Evolutionary conservation across 2,329 filamentous ascomycete genomes (phyloP).

Genomic region (Aspergillus sp.): DNA sequence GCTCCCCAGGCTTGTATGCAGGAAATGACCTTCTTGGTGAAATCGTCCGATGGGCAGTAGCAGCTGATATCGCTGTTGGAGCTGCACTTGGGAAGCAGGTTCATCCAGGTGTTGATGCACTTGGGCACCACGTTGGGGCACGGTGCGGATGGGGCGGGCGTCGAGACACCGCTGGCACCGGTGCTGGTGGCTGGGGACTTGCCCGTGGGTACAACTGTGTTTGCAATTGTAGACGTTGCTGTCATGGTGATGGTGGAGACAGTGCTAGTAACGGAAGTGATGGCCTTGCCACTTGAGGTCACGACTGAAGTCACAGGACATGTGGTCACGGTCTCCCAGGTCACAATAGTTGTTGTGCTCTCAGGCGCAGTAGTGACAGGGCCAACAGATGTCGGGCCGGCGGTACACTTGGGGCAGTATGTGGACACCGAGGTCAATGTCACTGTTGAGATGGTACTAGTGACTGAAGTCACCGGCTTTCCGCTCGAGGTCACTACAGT

Average conservation of each 20-base stretch:
- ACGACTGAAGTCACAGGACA: slow-evolving; percentile 36
- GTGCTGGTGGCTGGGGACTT: slow-evolving; percentile 1
- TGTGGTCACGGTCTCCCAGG: slow-evolving; percentile 34
- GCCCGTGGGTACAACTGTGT: slow-evolving; percentile 9
- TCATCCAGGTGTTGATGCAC: slow-evolving; percentile 91
- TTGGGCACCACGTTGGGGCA: slow-evolving; percentile 75
- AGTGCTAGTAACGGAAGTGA: slow-evolving; percentile 58
- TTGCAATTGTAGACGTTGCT: slow-evolving; percentile 25
- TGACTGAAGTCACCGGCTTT: slow-evolving; percentile 55
- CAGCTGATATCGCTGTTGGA: slow-evolving; percentile 81
- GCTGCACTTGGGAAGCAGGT: slow-evolving; percentile 67
- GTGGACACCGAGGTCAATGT: slow-evolving; percentile 34
- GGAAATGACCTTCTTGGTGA: slow-evolving; percentile 75
- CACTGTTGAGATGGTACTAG: slow-evolving; percentile 59
- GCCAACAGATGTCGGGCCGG: slow-evolving; percentile 16
- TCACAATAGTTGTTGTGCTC: slow-evolving; percentile 25
- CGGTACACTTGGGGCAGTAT: neutral
- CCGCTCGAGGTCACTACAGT: slow-evolving; percentile 45
- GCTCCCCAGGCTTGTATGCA: slow-evolving; percentile 79
- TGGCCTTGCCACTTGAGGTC: slow-evolving; percentile 52
- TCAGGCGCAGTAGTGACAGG: slow-evolving; percentile 8
- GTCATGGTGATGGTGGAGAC: slow-evolving; percentile 53
- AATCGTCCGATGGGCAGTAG: slow-evolving; percentile 80
- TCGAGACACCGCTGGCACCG: slow-evolving; percentile 19
- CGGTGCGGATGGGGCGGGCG: slow-evolving; percentile 34